These are phyloP conservation scores for Trichocladium uniseriatum DNA, from an alignment of 495 filamentous ascomycete species.

Conservation along the genomic window DNA sequence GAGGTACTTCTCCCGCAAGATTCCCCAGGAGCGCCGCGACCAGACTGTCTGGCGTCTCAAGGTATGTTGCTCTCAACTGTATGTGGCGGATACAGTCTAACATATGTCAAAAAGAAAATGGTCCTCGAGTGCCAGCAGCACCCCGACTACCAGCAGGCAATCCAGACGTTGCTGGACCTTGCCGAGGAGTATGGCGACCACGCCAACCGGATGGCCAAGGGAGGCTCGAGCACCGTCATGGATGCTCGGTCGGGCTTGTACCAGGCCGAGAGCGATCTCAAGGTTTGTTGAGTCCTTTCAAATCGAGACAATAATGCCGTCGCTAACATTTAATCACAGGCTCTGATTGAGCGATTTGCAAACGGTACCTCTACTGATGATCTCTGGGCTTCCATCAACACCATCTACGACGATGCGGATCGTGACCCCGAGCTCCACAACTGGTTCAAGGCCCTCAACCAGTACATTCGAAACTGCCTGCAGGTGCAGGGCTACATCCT, in stretches of 20 bases:
- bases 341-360: conserved; percentile 87
- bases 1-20: conserved; percentile 70
- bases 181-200: conserved; percentile 83
- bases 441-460: conserved; percentile 78
- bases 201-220: conserved; percentile 50
- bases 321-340: conserved; percentile 50
- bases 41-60: conserved; percentile 89
- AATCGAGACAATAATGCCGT: neutral
- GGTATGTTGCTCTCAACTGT: conserved; percentile 14
- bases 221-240: conserved; percentile 58
- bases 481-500: conserved; percentile 87
- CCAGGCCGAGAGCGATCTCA: conserved; percentile 70
- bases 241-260: conserved; percentile 57
- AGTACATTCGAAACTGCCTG: conserved; percentile 72
- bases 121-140: conserved; percentile 90
- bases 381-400: conserved; percentile 75
- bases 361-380: conserved; percentile 86
- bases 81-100: too few relatives aligned
- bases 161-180: conserved; percentile 72
- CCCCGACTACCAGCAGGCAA: conserved; percentile 80
- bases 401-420: conserved; percentile 86
- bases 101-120: too few relatives aligned
- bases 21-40: conserved; percentile 89
- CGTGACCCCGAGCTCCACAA: conserved; percentile 74
- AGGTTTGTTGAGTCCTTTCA: too few relatives aligned